phyloP scores from a whole-genome alignment of 2,329 filamentous ascomycete genomes.

The Pleomassaria siparia region DNA sequence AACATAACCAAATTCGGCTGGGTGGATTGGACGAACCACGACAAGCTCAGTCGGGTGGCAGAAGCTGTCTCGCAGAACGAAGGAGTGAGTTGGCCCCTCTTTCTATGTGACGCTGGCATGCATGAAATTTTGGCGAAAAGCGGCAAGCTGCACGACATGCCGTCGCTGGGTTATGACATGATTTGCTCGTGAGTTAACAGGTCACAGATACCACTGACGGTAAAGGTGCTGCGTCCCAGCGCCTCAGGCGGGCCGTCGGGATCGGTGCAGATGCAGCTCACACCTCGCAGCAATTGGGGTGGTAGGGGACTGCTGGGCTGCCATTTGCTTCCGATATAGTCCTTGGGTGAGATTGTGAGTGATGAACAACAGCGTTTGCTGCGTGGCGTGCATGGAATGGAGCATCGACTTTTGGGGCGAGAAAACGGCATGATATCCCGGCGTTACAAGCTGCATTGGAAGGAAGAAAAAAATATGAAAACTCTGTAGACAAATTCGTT shows the following conservation, averaged over 20 bases:
- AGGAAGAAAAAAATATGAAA: neutral
- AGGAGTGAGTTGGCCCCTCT: slow-evolving; percentile 63
- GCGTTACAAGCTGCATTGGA: slow-evolving; percentile 23
- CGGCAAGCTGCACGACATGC: slow-evolving; percentile 13
- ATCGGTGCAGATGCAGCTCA: slow-evolving; percentile 70
- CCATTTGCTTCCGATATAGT: slow-evolving; percentile 78
- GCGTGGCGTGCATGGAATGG: slow-evolving; percentile 38
- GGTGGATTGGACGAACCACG: slow-evolving; percentile 82
- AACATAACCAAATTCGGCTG: slow-evolving; percentile 81
- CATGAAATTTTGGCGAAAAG: slow-evolving; percentile 10
- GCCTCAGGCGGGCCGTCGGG: slow-evolving; percentile 35
- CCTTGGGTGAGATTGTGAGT: neutral
- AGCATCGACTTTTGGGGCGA: slow-evolving; percentile 23
- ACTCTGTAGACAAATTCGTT: neutral
- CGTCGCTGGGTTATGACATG: neutral
- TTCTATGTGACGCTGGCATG: slow-evolving; percentile 10
- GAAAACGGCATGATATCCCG: slow-evolving; percentile 39
- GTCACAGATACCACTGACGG: slow-evolving; percentile 65
- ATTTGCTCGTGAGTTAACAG: slow-evolving; percentile 24
- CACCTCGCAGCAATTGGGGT: slow-evolving; percentile 81
- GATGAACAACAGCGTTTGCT: slow-evolving; percentile 25
- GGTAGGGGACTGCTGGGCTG: slow-evolving; percentile 88
- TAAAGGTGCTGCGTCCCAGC: slow-evolving; percentile 61
- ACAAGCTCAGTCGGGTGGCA: slow-evolving; percentile 81
- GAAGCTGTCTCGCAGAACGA: slow-evolving; percentile 88